Evolutionary conservation across 148 eudicot species (phyloP).

Genomic region (Fagopyrum tataricum): DNA sequence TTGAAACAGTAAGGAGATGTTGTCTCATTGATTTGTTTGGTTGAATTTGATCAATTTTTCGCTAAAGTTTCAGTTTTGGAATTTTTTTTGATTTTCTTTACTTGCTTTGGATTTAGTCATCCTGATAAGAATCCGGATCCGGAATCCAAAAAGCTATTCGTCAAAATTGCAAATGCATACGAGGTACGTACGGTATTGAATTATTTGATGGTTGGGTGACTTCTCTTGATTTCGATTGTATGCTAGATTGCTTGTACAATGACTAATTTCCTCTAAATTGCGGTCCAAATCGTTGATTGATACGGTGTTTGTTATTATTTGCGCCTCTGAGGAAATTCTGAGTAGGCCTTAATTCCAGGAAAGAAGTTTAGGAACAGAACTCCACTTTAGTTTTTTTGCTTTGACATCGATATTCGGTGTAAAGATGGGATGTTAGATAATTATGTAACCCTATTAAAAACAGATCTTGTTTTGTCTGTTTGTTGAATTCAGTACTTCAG

Average conservation of each 20-base stretch:
- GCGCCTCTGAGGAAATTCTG: no score
- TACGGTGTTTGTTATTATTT: no score
- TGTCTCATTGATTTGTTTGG: not conserved
- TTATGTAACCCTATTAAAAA: not conserved
- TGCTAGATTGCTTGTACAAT: not conserved
- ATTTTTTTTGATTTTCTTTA: not conserved
- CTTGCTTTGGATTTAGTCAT: constrained; percentile 34
- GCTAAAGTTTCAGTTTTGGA: not conserved
- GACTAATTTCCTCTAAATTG: no score
- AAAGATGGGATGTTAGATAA: not conserved
- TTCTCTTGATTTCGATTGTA: not conserved
- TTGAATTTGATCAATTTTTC: constrained; percentile 7
- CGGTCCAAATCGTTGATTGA: no score
- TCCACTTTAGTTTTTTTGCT: no score
- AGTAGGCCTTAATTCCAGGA: not conserved
- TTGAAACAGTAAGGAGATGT: constrained; percentile 55
- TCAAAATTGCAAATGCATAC: constrained; percentile 83
- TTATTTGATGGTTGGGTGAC: not conserved
- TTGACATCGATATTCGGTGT: not conserved
- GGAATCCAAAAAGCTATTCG: constrained; percentile 69
- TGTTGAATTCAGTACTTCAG: not conserved
- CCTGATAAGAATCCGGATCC: constrained; percentile 95
- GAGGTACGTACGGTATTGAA: constrained; percentile 38
- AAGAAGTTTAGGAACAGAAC: not conserved
- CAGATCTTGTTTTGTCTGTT: not conserved